A percentile compares a stretch with the other conserved stretches of the same genome.
Conservation (phyloP, 768 basidiomycete genomes). For the Auricularia heimuer region DNA sequence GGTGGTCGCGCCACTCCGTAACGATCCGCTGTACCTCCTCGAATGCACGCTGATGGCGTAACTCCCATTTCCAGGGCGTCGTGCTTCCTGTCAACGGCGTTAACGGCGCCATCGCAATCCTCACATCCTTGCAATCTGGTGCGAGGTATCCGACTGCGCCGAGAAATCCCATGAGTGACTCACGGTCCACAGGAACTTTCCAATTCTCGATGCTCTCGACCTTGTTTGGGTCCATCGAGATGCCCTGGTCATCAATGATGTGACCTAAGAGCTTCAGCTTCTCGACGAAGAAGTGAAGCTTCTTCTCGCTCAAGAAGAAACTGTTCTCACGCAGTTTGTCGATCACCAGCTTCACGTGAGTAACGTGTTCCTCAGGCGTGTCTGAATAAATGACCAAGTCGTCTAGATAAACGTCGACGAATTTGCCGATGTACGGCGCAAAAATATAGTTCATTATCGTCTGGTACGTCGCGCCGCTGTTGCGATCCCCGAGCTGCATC, state of each 20-base stretch:
- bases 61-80: conserved; percentile 9
- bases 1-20: neutral
- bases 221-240: conserved; percentile 36
- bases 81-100: conserved; percentile 10
- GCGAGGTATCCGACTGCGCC: conserved; percentile 24
- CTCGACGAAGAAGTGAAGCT: conserved; percentile 23
- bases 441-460: conserved; percentile 34
- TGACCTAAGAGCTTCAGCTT: conserved; percentile 27
- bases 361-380: conserved; percentile 19
- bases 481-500: conserved; percentile 26
- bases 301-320: conserved; percentile 27
- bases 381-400: conserved; percentile 27
- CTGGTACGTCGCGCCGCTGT: conserved; percentile 32
- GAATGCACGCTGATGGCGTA: conserved; percentile 13
- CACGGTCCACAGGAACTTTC: conserved; percentile 22
- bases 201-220: conserved; percentile 26
- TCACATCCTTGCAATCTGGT: conserved; percentile 10
- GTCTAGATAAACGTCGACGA: conserved; percentile 28
- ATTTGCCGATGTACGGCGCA: conserved; percentile 18
- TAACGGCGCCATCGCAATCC: conserved; percentile 10
- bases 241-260: conserved; percentile 28
- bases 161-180: conserved; percentile 26
- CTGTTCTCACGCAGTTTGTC: conserved; percentile 23
- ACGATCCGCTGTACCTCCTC: conserved; percentile 12
- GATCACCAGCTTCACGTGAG: conserved; percentile 24